Base-by-base conservation (phyloP, 2,329 filamentous ascomycete genomes). In the Penicillium sp. region DNA sequence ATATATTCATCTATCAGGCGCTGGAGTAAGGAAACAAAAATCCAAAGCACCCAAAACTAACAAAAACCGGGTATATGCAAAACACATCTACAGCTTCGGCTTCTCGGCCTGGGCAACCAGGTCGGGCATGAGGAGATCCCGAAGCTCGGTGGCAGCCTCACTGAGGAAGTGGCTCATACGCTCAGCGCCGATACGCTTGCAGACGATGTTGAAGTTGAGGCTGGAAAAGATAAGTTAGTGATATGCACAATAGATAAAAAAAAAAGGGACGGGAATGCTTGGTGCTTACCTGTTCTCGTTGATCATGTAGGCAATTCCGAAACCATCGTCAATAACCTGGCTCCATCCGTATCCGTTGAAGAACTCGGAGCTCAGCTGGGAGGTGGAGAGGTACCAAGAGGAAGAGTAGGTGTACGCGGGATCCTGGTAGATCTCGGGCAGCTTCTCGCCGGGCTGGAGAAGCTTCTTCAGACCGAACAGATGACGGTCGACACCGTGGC, bases 271-370 rank as follows among this genome's bases (percentile, higher is more conserved):
- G 18, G 16, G 14, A 9, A 11, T 43, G 40, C 40, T 43, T 34
- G 40, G 20, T 13, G 39, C 80, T 75, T 72, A 90, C 88, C 86
- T 92, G 76, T 97, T 96, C 82, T 97, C 93, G 73, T 99, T 99
- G 75, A 99, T 97, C 94, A 99, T 99, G 75, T 99, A 99, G 38
- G 94, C 94, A 71, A 99, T 96, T 63, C 94, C 94, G 77, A 94
- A 99, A 31, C 94, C 94, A 58, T 89, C 90, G 70, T 97, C 92
- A 53, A 97, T 89, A 50, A 99, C 94, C 80, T 99, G 93, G 72
- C 89, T 94, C 94, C 94, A 99, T 44, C 94, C 94, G 76, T 99
- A 99, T 24, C 95, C 94, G 74, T 99, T 99, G 78, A 97, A 99
- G 81, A 90, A 97, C 80, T 99, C 95, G 34, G 88, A 92, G 77